Evolutionary conservation across 805 yeast genomes (phyloP), one percentile per base, ranked within the genome.

Genomic region (Isabelozyma pseudorhagii): DNA sequence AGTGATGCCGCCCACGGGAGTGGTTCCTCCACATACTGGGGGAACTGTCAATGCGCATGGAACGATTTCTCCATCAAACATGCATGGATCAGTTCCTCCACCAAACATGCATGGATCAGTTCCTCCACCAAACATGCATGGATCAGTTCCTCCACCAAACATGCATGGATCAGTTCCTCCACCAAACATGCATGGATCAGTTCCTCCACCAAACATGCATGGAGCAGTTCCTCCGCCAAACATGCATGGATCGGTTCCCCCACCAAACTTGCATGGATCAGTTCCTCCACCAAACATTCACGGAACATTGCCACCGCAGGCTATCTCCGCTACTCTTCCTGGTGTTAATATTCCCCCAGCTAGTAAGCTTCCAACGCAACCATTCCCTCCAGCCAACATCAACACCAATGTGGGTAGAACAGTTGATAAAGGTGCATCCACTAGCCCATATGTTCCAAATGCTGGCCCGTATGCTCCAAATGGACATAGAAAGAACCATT

Each of bases 381-480:
- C 52, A 11, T 50, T 50, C 44, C 55, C 55, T n/a, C 42, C 54
- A 8, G 44, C 52, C 11, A 34, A 29, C 2, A 50, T 59, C 45
- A 68, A 68, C 47, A 66, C 71, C 2, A 61, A 59, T 46, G 57
- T 67, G 8, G 48, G 62, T 9, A 55, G 59, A 45, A 45, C 47
- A 5, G 50, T 55, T 17, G 63, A 63, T 7, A 50, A 58, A 28
- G 54, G 57, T 41, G 55, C 69, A 25, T 54, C 62, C 31, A 48
- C 61, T 17, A 71, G 76, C 49, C 77, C 78, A 2, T 74, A 74
- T 53, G 72, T 74, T 9, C 79, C 79, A 1, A 63, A 66, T 44
- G 62, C 74, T 9, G 79, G 79, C 7, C 79, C 77, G 3, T 74
- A 74, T 50, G 78, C 72, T 7, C 79, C 79, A 5, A 60, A 61